phyloP scores from a whole-genome alignment of 2,329 filamentous ascomycete genomes.

The Diaporthe australafricana region DNA sequence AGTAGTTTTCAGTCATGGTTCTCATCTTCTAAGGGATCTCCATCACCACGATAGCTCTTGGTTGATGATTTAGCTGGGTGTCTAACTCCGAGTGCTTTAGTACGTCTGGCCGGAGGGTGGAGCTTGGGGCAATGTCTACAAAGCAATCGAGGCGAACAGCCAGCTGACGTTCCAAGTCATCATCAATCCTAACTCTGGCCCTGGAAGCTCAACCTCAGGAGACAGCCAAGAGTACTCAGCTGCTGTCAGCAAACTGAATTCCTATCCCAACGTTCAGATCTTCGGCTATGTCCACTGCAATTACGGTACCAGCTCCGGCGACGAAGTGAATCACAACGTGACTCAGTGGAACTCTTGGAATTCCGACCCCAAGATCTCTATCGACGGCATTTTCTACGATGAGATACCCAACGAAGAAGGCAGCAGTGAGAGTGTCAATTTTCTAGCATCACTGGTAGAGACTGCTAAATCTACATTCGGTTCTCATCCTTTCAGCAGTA shows the following conservation, averaged over 20 bases:
- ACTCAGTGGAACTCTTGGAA: constrained; percentile 29
- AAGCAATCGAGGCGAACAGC: constrained; percentile 33
- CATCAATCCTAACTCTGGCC: constrained; percentile 32
- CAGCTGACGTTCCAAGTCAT: constrained; percentile 32
- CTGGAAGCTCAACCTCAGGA: constrained; percentile 10
- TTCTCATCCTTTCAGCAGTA: constrained; percentile 14
- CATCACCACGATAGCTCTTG: too few relatives aligned
- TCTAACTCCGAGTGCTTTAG: neutral
- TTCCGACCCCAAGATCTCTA: constrained; percentile 7
- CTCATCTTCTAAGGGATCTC: too few relatives aligned
- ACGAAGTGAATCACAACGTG: constrained; percentile 27
- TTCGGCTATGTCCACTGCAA: constrained; percentile 34
- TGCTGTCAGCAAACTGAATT: constrained; percentile 20
- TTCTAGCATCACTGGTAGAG: constrained; percentile 25
- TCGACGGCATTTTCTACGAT: constrained; percentile 37
- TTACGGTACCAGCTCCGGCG: constrained; percentile 1
- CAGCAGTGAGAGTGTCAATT: constrained; percentile 19
- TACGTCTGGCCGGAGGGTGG: constrained; percentile 26
- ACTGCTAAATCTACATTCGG: constrained; percentile 17
- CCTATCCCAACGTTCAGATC: constrained; percentile 27
- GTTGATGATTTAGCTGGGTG: too few relatives aligned
- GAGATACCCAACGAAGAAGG: constrained; percentile 36
- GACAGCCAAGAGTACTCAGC: constrained; percentile 18
- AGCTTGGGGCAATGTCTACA: constrained; percentile 24
- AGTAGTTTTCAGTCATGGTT: neutral